Evolutionary conservation across 768 basidiomycete genomes (phyloP).

Genomic region (Psilocybe cyanescens): DNA sequence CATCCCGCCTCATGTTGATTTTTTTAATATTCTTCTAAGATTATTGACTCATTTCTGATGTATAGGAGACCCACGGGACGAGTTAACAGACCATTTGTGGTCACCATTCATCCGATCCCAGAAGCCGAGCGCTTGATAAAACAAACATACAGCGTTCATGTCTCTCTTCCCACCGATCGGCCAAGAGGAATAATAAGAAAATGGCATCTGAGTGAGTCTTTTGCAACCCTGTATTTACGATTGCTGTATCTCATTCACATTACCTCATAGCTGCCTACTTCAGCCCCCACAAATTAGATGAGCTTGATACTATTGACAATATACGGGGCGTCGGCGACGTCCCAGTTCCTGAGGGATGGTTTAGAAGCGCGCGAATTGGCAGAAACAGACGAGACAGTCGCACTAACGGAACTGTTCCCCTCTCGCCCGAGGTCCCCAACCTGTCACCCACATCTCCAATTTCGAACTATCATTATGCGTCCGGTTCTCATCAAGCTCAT

Average conservation of each 20-base stretch:
- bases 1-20: slow-evolving; percentile 14
- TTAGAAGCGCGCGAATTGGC: slow-evolving; percentile 75
- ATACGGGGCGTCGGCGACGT: slow-evolving; percentile 69
- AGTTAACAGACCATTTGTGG: slow-evolving; percentile 34
- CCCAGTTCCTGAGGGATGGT: slow-evolving; percentile 75
- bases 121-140: slow-evolving; percentile 75
- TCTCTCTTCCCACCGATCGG: slow-evolving; percentile 62
- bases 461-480: slow-evolving; percentile 22
- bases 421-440: slow-evolving; percentile 29
- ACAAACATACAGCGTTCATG: slow-evolving; percentile 84
- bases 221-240: slow-evolving; percentile 1
- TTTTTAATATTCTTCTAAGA: slow-evolving; percentile 1
- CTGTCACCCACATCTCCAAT: slow-evolving; percentile 28
- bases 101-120: slow-evolving; percentile 40
- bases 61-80: slow-evolving; percentile 29
- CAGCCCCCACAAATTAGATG: slow-evolving; percentile 75
- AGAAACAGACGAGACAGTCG: slow-evolving; percentile 61
- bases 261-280: slow-evolving; percentile 76
- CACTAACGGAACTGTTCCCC: slow-evolving; percentile 36
- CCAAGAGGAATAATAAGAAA: slow-evolving; percentile 60
- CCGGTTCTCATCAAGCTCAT: slow-evolving; percentile 27
- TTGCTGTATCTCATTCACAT: slow-evolving; percentile 30
- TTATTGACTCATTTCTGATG: slow-evolving; percentile 7
- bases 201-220: slow-evolving; percentile 79
- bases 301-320: slow-evolving; percentile 71